Base-by-base conservation (phyloP, 2,329 filamentous ascomycete genomes). In the Nemania sp. region DNA sequence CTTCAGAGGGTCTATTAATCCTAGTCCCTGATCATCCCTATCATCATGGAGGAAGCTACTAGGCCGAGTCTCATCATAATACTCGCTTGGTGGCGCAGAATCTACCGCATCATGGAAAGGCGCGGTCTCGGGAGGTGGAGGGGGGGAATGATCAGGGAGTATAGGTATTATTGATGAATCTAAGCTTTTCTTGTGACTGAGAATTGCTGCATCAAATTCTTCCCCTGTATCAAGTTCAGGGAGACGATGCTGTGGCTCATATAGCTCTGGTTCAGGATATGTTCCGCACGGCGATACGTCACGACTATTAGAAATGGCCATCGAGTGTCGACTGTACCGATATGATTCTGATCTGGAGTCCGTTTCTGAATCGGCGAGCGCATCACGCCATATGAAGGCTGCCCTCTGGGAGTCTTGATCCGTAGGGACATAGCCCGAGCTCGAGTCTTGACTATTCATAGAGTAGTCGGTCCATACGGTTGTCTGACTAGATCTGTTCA, bases 381-480 rank as follows among this genome's bases (percentile, higher is more conserved):
- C 63, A 17, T 66, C 65, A 15, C 44, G 63, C 56, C 64, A 66
- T 17, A 56, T 49, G 9, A 61, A 64, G 31, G 64, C 61, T 12
- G 58, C 59, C 36, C 60, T 55, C 39, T 61, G 63, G 15, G 65
- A 46, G 47, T 60, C 56, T 19, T 43, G 58, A 26, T 68, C 62
- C 22, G 60, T 61, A 19, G 61, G 56, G 19, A 61, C 66, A 46
- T 66, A 68, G 14, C 71, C 68, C 5, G 70, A 71, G 31, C 65
- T 66, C 15, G 71, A 71, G 24, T 80, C 78, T 17, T 72, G 74
- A 53, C 79, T 83, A 14, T 80, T 80, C 8, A 84, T 71, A 0
- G 81, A 82, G 55, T 80, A 78, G 62, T 85, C 81, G 22, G 82
- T 84, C 82, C 82, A 85, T n/a, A 75, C 72, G 1, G 81, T 83